These are phyloP conservation scores for Mrakia frigida DNA, from an alignment of 768 basidiomycete species.

Conservation along the genomic window DNA sequence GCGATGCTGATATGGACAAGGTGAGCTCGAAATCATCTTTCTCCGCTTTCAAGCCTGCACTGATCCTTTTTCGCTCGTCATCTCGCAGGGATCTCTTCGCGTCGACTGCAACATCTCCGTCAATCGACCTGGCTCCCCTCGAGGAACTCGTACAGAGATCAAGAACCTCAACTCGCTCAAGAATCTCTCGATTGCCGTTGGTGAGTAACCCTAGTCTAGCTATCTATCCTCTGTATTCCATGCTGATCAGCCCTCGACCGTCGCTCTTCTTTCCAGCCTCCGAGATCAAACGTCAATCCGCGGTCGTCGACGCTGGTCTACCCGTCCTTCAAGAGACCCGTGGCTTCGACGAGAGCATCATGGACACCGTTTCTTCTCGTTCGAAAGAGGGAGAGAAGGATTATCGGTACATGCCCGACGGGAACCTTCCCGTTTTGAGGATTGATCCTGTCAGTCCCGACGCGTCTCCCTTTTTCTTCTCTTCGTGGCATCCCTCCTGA, in stretches of 20 bases:
- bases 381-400: slow-evolving; percentile 92
- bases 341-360: slow-evolving; percentile 75
- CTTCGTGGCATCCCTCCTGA: background rate
- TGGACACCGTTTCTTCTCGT: slow-evolving; percentile 73
- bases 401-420: slow-evolving; percentile 95
- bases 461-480: slow-evolving; percentile 36
- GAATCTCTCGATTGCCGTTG: slow-evolving; percentile 76
- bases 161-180: slow-evolving; percentile 92
- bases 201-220: slow-evolving; percentile 49
- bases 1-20: slow-evolving; percentile 96
- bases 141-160: slow-evolving; percentile 81
- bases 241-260: background rate
- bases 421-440: slow-evolving; percentile 71
- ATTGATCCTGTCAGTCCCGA: slow-evolving; percentile 38
- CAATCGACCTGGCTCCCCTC: slow-evolving; percentile 56
- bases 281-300: slow-evolving; percentile 75
- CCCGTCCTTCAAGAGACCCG: slow-evolving; percentile 77
- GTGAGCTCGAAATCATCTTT: slow-evolving; percentile 45
- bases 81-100: slow-evolving; percentile 73
- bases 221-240: background rate
- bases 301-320: slow-evolving; percentile 49
- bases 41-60: too few relatives aligned
- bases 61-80: background rate
- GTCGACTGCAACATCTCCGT: slow-evolving; percentile 96
- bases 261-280: slow-evolving; percentile 51